These are phyloP conservation scores for Eucalyptus cloeziana DNA, from an alignment of 345 rosid species.

Conservation along the genomic window DNA sequence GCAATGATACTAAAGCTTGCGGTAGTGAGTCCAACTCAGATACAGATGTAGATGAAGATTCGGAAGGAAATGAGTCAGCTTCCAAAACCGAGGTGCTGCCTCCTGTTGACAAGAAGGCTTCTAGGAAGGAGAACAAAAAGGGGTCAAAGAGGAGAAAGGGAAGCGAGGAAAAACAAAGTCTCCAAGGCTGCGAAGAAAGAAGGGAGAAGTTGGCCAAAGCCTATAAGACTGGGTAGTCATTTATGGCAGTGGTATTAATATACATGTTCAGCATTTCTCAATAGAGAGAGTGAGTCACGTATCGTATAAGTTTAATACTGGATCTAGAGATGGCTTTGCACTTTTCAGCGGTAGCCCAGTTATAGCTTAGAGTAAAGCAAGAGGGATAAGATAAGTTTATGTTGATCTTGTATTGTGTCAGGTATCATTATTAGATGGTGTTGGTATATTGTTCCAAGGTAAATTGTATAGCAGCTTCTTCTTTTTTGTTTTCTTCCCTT, in stretches of 20 bases:
- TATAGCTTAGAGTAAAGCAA: not conserved
- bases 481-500: not conserved
- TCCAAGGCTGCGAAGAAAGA: conserved; percentile 76
- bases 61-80: conserved; percentile 4
- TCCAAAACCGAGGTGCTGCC: conserved; percentile 1
- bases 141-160: conserved; percentile 35
- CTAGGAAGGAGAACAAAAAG: conserved; percentile 78
- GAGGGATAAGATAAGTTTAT: not conserved
- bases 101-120: conserved; percentile 47
- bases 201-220: conserved; percentile 73
- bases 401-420: no score
- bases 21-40: conserved; percentile 9
- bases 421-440: not conserved
- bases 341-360: not conserved
- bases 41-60: conserved; percentile 26
- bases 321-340: not conserved
- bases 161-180: conserved; percentile 60
- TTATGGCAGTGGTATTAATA: no score
- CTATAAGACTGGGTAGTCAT: conserved; percentile 28
- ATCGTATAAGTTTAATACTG: not conserved
- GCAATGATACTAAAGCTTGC: not conserved
- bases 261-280: not conserved
- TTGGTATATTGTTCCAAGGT: not conserved
- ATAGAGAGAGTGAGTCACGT: not conserved
- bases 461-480: not conserved